Evolutionary conservation across 148 eudicot genomes (phyloP), one percentile per base, ranked within the genome.

Genomic region (Rhododendron molle): DNA sequence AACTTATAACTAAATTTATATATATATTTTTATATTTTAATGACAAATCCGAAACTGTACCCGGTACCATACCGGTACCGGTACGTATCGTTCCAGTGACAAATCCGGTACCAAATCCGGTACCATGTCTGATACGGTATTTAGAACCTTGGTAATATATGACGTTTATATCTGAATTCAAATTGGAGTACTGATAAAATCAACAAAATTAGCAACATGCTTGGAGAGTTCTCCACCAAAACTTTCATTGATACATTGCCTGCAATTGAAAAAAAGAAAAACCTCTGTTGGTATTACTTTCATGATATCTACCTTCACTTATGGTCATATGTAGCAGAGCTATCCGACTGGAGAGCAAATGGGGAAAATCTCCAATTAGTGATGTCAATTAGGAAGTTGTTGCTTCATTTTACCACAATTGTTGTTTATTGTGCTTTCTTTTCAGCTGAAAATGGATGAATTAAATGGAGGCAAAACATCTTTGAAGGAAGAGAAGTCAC

Each of bases 391-490:
- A 80, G 40, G n/a, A 72, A 54, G n/a, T 26, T 15, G 38, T n/a
- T 62, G 78, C 69, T 43, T 81, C 62, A 44, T 46, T 77, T 71
- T 52, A 23, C 72, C 16, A 44, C 26, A 76, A 40, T 81, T 82
- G 62, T 80, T 77, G 52, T 52, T 50, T 73, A 26, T 16, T 74
- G 3, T 34, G 50, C 14, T 78, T 60, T 62, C 54, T 46, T 81
- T 86, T 60, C 82, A 83, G 82, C 83, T 38, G 43, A 67, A 58
- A 40, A 36, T 77, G n/a, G 67, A 28, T 73, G 49, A 40, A 15
- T 44, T 73, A 21, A 46, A 7, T 80, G 88, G 52, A 65, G 88
- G 76, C 26, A 50, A 78, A 78, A 76, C 85, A 77, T 80, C 54
- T 49, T 32, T 49, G 62, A 81, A 86, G 74, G 79, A 77, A 52